phyloP scores from a whole-genome alignment of 257 asterid species.

The Nicotiana sylvestris region DNA sequence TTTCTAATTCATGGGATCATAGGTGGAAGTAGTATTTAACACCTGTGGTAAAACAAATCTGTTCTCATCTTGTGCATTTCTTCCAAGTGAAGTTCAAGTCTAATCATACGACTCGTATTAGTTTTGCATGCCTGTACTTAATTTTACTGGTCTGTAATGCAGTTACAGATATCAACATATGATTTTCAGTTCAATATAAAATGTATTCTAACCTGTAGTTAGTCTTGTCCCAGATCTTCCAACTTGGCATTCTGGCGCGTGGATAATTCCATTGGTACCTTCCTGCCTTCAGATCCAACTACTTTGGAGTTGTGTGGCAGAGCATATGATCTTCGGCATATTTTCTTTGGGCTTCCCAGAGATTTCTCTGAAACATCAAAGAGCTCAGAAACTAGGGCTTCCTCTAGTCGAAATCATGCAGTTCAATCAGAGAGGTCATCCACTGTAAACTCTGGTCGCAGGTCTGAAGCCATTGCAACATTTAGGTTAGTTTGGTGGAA shows the following conservation, averaged over 20 bases:
- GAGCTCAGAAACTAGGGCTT: constrained; percentile 36
- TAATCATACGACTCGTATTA: background rate
- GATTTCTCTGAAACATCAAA: constrained; percentile 38
- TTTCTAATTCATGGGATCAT: background rate
- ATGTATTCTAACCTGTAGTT: background rate
- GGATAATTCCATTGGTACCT: constrained; percentile 82
- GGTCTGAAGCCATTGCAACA: constrained; percentile 81
- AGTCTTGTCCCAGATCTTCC: constrained; percentile 40
- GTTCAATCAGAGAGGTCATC: constrained; percentile 61
- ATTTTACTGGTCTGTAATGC: background rate
- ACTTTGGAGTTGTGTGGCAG: constrained; percentile 43
- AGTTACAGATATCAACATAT: background rate
- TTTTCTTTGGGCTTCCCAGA: constrained; percentile 50
- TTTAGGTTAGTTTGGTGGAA: constrained; percentile 92
- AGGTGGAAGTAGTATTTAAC: background rate
- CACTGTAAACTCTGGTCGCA: constrained; percentile 54
- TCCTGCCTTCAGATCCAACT: constrained; percentile 75
- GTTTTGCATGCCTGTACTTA: background rate
- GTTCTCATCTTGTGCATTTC: background rate
- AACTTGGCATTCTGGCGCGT: constrained; percentile 91
- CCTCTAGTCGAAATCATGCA: constrained; percentile 43
- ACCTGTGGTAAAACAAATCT: background rate
- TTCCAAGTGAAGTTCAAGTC: background rate
- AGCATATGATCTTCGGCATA: constrained; percentile 76
- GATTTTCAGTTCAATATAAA: background rate